Base-by-base conservation (phyloP, 306 rosid species). In the Cercis canadensis region DNA sequence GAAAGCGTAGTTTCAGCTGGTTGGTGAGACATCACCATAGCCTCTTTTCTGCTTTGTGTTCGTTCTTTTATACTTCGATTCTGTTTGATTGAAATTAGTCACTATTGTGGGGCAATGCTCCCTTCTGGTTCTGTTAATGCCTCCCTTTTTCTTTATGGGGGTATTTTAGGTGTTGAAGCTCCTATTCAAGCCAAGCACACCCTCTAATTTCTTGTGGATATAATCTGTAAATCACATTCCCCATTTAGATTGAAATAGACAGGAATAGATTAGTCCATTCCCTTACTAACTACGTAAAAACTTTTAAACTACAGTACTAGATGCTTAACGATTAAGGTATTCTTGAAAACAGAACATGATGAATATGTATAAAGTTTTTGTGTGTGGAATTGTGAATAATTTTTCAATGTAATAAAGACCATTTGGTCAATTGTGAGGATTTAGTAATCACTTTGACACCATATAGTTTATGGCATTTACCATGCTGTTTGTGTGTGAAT, bases 21-120 rank as follows among this genome's bases (percentile, higher is more conserved):
- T 68, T 68, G 80, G 58, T 53, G 37, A 67, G 65, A 52, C 65
- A 76, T 68, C 14, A 4, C 49, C 57, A 76, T 63, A 51, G 12
- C 69, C 58, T 76, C 54, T 56, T 61, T 57, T 77, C 60, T 69
- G 11, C 55, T 24, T 21, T 34, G 58, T 39, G 31, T 50, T 19
- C 13, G 5, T 68, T 62, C 29, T 37, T 33, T 69, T 34, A 19
- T 33, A 41, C 37, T 47, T 52, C 60, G 53, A n/a, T 59, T 44
- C 33, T 63, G 16, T 47, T 0, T 16, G 37, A 54, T 37, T 37
- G 43, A 37, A 37, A 37, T 37, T 41, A 40, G n/a, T 40, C 33
- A 63, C 29, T 17, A 3, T 32, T 54, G 65, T 53, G 57, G 71
- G 71, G 29, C 21, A 53, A 53, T 37, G 43, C 7, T 37, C 43